Conservation (phyloP, 2,329 filamentous ascomycete genomes). For the Alternaria sp. region DNA sequence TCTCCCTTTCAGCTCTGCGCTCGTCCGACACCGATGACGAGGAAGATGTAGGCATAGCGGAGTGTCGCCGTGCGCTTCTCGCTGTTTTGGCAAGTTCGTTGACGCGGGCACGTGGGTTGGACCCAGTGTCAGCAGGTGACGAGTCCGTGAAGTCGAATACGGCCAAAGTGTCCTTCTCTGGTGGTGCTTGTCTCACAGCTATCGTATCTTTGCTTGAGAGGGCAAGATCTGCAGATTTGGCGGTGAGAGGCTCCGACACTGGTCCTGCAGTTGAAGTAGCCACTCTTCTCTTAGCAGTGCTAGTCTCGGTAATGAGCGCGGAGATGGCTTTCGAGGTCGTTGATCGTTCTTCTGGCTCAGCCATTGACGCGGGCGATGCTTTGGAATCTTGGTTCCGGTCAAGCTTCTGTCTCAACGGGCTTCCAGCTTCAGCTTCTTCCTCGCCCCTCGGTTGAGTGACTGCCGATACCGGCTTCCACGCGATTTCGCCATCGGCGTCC, state of each 20-base stretch:
- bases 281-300: slow-evolving; percentile 32
- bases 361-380: slow-evolving; percentile 11
- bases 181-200: slow-evolving; percentile 19
- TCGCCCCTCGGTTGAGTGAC: slow-evolving; percentile 22
- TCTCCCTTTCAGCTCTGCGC: slow-evolving; percentile 21
- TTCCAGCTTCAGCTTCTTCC: slow-evolving; percentile 40
- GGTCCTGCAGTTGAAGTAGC: slow-evolving; percentile 1
- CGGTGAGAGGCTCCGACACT: slow-evolving; percentile 2
- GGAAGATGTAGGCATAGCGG: slow-evolving; percentile 31
- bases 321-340: slow-evolving; percentile 43
- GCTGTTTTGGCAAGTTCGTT: slow-evolving; percentile 37
- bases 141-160: slow-evolving; percentile 49
- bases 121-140: slow-evolving; percentile 30
- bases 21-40: slow-evolving; percentile 13
- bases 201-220: slow-evolving; percentile 6
- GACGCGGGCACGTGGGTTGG: slow-evolving; percentile 28
- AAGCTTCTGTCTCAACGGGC: slow-evolving; percentile 47
- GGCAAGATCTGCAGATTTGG: slow-evolving; percentile 2
- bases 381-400: slow-evolving; percentile 30
- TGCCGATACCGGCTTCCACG: slow-evolving; percentile 37
- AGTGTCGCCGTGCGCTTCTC: slow-evolving; percentile 42
- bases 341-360: slow-evolving; percentile 28
- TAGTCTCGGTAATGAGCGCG: slow-evolving; percentile 40
- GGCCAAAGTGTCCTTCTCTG: slow-evolving; percentile 37
- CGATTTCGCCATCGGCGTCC: slow-evolving; percentile 30